Evolutionary conservation across 192 early-diverging fungal species (phyloP), one percentile per base, ranked within the genome.

Genomic region (Umbelopsis vinacea): DNA sequence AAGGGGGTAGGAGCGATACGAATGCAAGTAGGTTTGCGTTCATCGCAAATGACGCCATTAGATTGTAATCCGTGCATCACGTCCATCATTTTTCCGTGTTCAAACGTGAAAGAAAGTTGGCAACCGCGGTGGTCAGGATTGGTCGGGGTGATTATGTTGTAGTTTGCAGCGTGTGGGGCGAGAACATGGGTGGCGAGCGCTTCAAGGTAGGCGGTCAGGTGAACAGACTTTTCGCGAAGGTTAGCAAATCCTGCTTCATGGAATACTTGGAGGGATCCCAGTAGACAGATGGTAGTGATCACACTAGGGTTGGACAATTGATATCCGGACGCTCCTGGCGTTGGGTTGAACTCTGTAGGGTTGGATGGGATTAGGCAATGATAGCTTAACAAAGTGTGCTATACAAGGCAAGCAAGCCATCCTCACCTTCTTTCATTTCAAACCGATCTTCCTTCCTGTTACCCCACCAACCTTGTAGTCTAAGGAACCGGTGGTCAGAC

Each of bases 301-400:
- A 98, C 90, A 35, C 83, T 89, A 10, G 96, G 96, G 83, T 98
- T 98, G 43, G 94, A 96, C 26, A 94, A 77, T 73, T 96, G 92
- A 74, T 89, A 99, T 14, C 90, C 94, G 10, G 87, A 84, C 19
- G 97, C 94, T 2, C 93, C 94, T 12, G 85, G 81, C 37, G 90
- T 91, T 1, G 95, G 93, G 47, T 83, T 85, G 76, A 98, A 96
- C 23, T 79, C 82, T 76, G 53, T n/a, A 73, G 23, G 26, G 11
- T 54, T 47, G 33, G 23, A 46, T 43, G 21, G 2, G 15, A 2
- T 50, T 17, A 45, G 40, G 24, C 19, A 48, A 68, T 11, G 3
- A 2, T 52, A 8, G 21, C 11, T 46, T 4, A 26, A 67, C 53
- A 23, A 11, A 29, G 1, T 29, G 3, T 38, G 14, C 3, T 52